These are phyloP conservation scores for Medakamo hakoo DNA, from an alignment of 139 green algal genomes.

Conservation along the genomic window DNA sequence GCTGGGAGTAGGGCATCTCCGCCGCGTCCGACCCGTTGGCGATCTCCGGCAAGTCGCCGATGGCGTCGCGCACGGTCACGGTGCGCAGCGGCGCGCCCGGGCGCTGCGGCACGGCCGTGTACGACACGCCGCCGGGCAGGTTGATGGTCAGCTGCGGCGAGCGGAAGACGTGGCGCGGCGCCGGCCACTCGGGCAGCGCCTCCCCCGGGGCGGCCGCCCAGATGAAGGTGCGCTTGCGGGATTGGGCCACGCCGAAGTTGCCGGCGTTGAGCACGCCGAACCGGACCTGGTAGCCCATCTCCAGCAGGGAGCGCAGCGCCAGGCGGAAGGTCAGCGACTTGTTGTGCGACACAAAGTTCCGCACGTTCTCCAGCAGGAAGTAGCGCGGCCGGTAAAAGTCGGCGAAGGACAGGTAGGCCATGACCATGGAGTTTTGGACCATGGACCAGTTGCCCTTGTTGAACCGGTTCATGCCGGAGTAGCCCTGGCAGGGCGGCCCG, in stretches of 20 bases:
- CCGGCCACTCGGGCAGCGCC: slow-evolving; percentile 74
- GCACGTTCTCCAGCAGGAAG: slow-evolving; percentile 95
- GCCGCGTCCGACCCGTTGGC: slow-evolving; percentile 51
- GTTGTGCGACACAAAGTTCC: slow-evolving; percentile 94
- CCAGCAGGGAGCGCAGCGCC: slow-evolving; percentile 72
- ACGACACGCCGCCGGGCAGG: slow-evolving; percentile 56
- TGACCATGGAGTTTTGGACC: slow-evolving; percentile 88
- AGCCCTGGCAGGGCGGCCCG: slow-evolving; percentile 91
- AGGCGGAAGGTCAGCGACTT: slow-evolving; percentile 86
- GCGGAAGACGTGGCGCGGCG: slow-evolving; percentile 67
- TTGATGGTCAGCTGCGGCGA: slow-evolving; percentile 73
- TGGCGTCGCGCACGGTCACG: slow-evolving; percentile 84
- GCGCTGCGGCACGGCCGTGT: slow-evolving; percentile 44
- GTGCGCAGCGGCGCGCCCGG: slow-evolving; percentile 63
- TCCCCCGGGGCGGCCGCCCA: slow-evolving; percentile 69
- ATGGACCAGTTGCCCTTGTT: slow-evolving; percentile 92
- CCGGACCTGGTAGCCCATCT: slow-evolving; percentile 95
- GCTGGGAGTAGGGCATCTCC: slow-evolving; percentile 29
- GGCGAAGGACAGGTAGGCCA: slow-evolving; percentile 78
- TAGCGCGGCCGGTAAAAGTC: slow-evolving; percentile 85
- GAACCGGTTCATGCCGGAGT: slow-evolving; percentile 97
- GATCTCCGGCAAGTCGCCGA: slow-evolving; percentile 76
- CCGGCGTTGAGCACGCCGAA: slow-evolving; percentile 94
- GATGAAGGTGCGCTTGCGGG: slow-evolving; percentile 92
- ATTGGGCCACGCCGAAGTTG: slow-evolving; percentile 88